phyloP scores from a whole-genome alignment of 306 rosid genomes.

The Crataegus laevigata region DNA sequence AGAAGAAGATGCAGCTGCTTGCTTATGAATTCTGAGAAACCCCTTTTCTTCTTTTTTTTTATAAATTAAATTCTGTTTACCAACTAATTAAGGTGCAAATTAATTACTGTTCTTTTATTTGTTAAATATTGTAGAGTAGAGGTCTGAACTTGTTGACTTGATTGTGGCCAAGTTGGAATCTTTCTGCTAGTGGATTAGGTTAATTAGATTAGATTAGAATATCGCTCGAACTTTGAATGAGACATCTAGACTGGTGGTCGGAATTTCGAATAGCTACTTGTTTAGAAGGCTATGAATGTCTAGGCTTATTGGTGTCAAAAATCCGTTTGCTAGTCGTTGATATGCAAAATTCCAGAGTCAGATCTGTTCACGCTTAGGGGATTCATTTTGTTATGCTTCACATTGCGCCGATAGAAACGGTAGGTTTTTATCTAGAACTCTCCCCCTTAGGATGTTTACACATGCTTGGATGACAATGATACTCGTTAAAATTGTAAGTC shows the following conservation, averaged over 20 bases:
- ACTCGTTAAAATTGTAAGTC: background rate
- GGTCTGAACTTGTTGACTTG: no score
- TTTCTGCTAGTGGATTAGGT: no score
- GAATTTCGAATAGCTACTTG: background rate
- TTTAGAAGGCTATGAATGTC: background rate
- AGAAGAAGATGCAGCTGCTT: background rate
- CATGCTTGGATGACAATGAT: background rate
- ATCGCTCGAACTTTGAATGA: no score
- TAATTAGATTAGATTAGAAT: no score
- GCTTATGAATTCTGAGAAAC: background rate
- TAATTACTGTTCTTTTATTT: background rate
- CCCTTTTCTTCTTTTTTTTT: no score
- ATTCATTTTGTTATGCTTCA: background rate
- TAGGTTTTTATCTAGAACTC: background rate
- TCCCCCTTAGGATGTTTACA: background rate
- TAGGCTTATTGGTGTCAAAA: background rate
- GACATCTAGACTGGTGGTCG: background rate
- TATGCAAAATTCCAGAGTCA: background rate
- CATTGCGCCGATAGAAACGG: background rate
- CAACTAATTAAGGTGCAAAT: no score
- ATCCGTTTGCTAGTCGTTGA: background rate
- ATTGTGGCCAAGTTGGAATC: no score
- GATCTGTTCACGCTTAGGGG: background rate
- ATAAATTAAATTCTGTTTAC: no score
- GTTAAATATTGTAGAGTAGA: no score